Evolutionary conservation across 257 asterid species (phyloP).

Genomic region (Salvia rosmarinus): DNA sequence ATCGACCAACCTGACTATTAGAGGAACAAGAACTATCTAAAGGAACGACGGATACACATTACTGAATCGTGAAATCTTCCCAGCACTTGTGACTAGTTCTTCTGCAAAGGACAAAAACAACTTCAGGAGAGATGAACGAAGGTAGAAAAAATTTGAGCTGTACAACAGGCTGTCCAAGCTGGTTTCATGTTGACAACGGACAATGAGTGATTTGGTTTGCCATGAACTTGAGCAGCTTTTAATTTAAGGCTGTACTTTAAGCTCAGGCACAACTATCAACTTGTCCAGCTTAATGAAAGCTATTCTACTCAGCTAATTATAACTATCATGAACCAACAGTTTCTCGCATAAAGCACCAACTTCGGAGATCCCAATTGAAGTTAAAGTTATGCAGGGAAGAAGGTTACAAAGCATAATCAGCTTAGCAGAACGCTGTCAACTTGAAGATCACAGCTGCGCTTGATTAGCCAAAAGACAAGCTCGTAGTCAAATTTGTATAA

Average conservation of each 20-base stretch:
- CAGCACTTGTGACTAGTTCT: conserved; percentile 49
- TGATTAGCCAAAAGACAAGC: conserved; percentile 46
- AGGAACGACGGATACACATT: conserved; percentile 36
- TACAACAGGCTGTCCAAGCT: conserved; percentile 44
- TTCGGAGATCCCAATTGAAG: conserved; percentile 32
- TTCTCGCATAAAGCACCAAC: conserved; percentile 40
- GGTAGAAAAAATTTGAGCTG: conserved; percentile 34
- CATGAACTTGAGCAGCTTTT: conserved; percentile 44
- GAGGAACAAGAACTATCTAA: conserved; percentile 39
- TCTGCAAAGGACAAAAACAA: conserved; percentile 64
- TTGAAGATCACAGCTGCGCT: conserved; percentile 42
- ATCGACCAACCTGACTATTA: conserved; percentile 38
- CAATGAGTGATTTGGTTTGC: conserved; percentile 31
- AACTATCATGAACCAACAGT: conserved; percentile 33
- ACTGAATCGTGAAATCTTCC: conserved; percentile 50
- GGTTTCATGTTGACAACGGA: conserved; percentile 41
- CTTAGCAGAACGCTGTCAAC: conserved; percentile 50
- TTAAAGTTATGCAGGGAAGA: conserved; percentile 37
- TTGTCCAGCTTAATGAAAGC: conserved; percentile 40
- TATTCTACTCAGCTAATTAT: conserved; percentile 61
- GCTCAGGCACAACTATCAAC: conserved; percentile 50
- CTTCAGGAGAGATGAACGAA: conserved; percentile 42
- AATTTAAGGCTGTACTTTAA: conserved; percentile 30
- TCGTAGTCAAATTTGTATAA: conserved; percentile 30
- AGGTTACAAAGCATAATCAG: conserved; percentile 45